Evolutionary conservation across 192 early-diverging fungal species (phyloP).

Genomic region (Umbelopsis vinacea): DNA sequence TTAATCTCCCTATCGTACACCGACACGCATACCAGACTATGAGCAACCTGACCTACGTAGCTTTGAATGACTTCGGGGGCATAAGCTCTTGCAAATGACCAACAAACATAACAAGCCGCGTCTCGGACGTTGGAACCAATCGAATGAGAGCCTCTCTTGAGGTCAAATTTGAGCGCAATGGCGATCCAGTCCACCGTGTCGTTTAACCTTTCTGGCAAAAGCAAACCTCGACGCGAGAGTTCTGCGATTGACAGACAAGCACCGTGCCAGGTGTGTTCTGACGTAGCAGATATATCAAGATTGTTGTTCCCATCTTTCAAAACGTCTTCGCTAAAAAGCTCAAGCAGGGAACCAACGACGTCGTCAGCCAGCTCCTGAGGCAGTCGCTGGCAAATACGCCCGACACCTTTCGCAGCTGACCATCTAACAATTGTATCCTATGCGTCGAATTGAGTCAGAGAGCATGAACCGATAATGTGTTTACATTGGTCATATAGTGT

Average conservation of each 20-base stretch:
- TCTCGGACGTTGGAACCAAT: constrained; percentile 95
- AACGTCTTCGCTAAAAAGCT: constrained; percentile 84
- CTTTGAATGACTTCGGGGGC: constrained; percentile 69
- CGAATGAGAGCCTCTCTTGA: constrained; percentile 86
- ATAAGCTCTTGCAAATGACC: constrained; percentile 96
- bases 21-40: constrained; percentile 76
- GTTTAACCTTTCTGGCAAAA: constrained; percentile 72
- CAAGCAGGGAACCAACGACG: constrained; percentile 78
- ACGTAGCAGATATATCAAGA: constrained; percentile 75
- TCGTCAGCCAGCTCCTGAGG: constrained; percentile 81
- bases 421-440: constrained; percentile 94
- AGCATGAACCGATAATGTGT: too few species aligned
- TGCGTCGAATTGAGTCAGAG: background rate
- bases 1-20: constrained; percentile 94
- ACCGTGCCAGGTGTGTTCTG: constrained; percentile 95
- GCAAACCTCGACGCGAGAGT: constrained; percentile 82
- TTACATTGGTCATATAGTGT: constrained; percentile 34
- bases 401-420: constrained; percentile 97
- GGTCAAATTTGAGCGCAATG: constrained; percentile 83
- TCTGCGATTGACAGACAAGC: constrained; percentile 91
- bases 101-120: constrained; percentile 95
- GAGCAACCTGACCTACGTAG: constrained; percentile 69
- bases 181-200: constrained; percentile 84
- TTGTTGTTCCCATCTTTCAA: constrained; percentile 42
- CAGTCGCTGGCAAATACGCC: constrained; percentile 82